phyloP scores from a whole-genome alignment of 75 land plant genomes.

The Adiantum capillusveneris region DNA sequence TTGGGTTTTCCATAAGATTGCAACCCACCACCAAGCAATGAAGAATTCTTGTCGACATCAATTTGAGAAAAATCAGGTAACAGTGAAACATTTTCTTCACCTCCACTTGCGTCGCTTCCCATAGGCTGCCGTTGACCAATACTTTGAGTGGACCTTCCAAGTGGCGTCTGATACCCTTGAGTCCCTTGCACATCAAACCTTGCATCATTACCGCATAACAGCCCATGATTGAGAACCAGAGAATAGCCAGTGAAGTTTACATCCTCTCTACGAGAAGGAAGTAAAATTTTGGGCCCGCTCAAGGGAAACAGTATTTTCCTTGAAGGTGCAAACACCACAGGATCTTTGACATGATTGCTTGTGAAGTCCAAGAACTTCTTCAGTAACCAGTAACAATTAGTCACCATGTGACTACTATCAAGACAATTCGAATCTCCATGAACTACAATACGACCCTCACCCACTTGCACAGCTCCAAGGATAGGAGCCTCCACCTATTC shows the following conservation, averaged over 20 bases:
- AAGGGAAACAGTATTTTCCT: constrained; percentile 39
- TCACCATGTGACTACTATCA: constrained; percentile 98
- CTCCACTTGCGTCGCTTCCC: constrained; percentile 3
- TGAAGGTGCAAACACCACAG: constrained; percentile 68
- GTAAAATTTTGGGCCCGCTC: constrained; percentile 23
- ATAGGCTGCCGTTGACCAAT: constrained; percentile 17
- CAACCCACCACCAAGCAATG: too few species aligned
- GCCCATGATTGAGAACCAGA: constrained; percentile 58
- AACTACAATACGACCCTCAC: constrained; percentile 70
- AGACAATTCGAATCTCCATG: constrained; percentile 98
- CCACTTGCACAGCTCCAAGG: constrained; percentile 69
- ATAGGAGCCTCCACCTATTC: constrained; percentile 73
- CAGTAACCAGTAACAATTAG: constrained; percentile 92
- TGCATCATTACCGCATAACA: constrained; percentile 66
- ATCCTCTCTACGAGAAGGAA: constrained; percentile 80
- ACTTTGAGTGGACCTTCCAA: constrained; percentile 30
- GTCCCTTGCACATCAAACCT: constrained; percentile 81
- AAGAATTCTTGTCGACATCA: neutral
- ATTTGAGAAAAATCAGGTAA: neutral
- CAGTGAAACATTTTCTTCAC: neutral
- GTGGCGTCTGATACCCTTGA: constrained; percentile 46
- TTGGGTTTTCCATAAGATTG: neutral
- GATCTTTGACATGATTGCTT: constrained; percentile 49
- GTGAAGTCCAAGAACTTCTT: constrained; percentile 80
- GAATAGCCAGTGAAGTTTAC: constrained; percentile 83